Percentiles rank a stretch among this genome's conserved stretches.
These are phyloP conservation scores for Pistacia vera DNA, from an alignment of 345 rosid species.

Conservation along the genomic window DNA sequence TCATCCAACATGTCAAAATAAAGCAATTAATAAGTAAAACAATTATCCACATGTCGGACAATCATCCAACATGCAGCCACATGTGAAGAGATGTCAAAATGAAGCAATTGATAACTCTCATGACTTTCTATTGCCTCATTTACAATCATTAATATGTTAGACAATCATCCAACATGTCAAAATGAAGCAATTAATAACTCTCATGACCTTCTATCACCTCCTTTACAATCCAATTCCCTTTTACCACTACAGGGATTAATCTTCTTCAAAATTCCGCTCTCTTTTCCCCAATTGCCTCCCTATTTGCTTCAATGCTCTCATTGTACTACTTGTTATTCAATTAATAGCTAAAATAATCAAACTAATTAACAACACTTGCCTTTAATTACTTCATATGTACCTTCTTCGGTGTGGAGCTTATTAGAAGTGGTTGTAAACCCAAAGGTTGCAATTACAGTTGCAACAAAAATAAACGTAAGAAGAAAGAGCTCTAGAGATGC, in stretches of 20 bases:
- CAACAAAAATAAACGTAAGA: background rate
- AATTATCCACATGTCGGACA: too few species aligned
- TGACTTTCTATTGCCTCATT: too few species aligned
- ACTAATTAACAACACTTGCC: too few species aligned
- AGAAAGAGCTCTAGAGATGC: constrained; percentile 11
- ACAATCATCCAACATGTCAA: too few species aligned
- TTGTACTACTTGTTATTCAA: constrained; percentile 30
- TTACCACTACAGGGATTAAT: constrained; percentile 67
- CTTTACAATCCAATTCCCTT: constrained; percentile 49
- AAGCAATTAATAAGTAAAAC: too few species aligned
- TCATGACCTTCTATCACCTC: constrained; percentile 41
- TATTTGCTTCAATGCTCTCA: constrained; percentile 63
- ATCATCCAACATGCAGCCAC: too few species aligned
- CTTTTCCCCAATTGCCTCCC: constrained; percentile 65
- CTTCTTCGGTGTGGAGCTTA: constrained; percentile 29
- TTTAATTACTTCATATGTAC: background rate
- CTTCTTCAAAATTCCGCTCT: constrained; percentile 70
- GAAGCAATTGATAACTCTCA: too few species aligned
- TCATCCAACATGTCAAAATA: too few species aligned
- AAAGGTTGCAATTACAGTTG: background rate
- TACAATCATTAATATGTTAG: too few species aligned
- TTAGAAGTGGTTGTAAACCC: constrained; percentile 17
- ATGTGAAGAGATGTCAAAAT: too few species aligned
- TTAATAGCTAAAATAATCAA: background rate
- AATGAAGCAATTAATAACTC: constrained; percentile 23